Evolutionary conservation across 2,329 filamentous ascomycete genomes (phyloP).

Genomic region (Claviceps digitariae): DNA sequence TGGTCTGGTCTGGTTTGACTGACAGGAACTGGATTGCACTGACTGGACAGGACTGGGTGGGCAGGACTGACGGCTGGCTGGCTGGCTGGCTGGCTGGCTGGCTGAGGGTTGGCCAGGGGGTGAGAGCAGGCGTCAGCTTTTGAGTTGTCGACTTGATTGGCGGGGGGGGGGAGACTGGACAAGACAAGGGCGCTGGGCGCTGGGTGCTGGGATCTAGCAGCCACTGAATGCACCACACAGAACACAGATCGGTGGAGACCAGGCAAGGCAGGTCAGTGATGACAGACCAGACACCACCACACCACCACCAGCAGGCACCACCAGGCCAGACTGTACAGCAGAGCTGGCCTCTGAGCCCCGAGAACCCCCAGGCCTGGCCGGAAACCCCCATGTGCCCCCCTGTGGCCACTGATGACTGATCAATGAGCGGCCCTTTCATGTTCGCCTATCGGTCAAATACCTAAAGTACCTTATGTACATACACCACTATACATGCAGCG

Average conservation of each 20-base stretch:
- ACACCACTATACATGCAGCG: no score
- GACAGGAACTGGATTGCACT: no score
- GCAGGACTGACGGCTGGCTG: constrained; percentile 5
- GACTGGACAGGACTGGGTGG: constrained; percentile 9
- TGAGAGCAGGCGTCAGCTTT: background rate
- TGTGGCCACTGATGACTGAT: no score
- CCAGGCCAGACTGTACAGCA: no score
- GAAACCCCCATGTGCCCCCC: background rate
- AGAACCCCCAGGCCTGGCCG: no score
- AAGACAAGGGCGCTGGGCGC: background rate
- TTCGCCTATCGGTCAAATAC: no score
- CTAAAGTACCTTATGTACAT: no score
- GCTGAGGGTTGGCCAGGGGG: background rate
- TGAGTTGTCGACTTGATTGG: no score
- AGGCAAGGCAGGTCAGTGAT: background rate
- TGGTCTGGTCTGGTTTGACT: constrained; percentile 5
- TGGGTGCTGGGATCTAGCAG: background rate
- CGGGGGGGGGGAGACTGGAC: background rate
- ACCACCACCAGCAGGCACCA: no score
- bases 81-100: background rate
- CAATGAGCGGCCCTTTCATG: no score
- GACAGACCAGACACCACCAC: background rate
- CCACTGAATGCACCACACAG: background rate
- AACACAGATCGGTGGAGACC: background rate
- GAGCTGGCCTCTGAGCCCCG: no score